These are phyloP conservation scores for Inga laurina DNA, from an alignment of 306 rosid species.

Conservation along the genomic window DNA sequence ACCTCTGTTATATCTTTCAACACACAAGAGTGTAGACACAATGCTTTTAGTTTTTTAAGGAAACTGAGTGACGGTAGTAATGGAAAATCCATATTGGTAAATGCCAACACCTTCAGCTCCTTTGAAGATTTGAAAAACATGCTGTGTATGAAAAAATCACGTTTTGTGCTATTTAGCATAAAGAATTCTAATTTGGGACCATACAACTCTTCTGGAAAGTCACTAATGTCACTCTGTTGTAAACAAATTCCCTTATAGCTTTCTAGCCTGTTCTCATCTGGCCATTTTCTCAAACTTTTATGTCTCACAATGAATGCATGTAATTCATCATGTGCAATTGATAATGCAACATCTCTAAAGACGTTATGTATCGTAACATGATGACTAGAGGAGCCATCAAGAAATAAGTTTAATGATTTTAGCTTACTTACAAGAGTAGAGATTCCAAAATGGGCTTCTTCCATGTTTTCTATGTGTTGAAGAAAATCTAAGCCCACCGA, in stretches of 20 bases:
- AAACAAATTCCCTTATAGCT: not conserved
- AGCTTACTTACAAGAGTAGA: not conserved
- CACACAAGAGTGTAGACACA: not conserved
- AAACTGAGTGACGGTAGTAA: not conserved
- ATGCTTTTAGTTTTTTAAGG: not conserved
- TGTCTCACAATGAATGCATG: not conserved
- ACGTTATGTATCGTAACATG: not conserved
- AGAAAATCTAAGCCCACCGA: not conserved
- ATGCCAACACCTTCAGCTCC: not conserved
- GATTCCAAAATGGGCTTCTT: not conserved
- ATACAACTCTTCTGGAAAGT: not conserved
- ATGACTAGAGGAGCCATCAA: not conserved
- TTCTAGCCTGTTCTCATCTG: not conserved
- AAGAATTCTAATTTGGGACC: not conserved
- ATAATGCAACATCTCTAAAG: not conserved
- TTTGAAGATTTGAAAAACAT: not conserved
- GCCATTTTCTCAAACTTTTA: not conserved
- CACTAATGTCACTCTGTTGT: not conserved
- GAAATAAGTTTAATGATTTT: not conserved
- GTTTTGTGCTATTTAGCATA: not conserved
- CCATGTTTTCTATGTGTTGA: not conserved
- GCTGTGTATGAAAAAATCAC: not conserved
- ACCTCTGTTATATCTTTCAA: not conserved
- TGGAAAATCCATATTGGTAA: not conserved
- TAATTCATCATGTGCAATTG: not conserved